Evolutionary conservation across 306 rosid species (phyloP), one percentile per base, ranked within the genome.

Genomic region (Medicago arabica): DNA sequence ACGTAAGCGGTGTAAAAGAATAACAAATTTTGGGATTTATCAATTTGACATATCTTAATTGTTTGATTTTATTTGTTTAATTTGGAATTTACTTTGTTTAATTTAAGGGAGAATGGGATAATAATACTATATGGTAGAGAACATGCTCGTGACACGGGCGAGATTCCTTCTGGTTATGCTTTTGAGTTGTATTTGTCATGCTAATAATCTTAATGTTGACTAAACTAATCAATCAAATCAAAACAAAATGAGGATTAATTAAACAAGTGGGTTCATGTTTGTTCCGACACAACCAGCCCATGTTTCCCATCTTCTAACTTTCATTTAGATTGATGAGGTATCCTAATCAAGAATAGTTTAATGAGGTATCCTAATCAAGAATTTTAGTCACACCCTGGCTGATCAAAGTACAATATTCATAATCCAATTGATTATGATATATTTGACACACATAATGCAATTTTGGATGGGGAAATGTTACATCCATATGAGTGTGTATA

Each of bases 221-320:
- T 79, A 81, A 78, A 78, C 71, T 66, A 82, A 67, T 78, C 69
- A 53, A 78, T 55, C 63, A 50, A 74, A 6, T 47, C 7, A 38
- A 44, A 67, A 44, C 6, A 38, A 1, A 39, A 60, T 67, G 9
- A 17, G 25, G 17, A 23, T 6, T 49, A 16, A 51, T 78, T 85
- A 84, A 85, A 78, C 83, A 72, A 87, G 85, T 85, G 91, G 88
- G 84, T 88, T 84, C 89, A 92, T 87, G 81, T 88, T 86, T 86
- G 82, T 92, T 73, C 97, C 97, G 91, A 92, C 97, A 92, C 75
- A 51, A 83, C 28, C 80, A 85, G 7, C 78, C 79, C 68, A 64
- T 83, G 96, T 90, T 90, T 92, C 97, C 97, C 86, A 84, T 87
- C 87, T 84, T 87, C 93, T 89, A 86, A 84, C 96, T 92, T 79